A percentile compares a stretch with the other conserved stretches of the same genome.
phyloP scores from a whole-genome alignment of 306 rosid species.

The Quercus gilva region DNA sequence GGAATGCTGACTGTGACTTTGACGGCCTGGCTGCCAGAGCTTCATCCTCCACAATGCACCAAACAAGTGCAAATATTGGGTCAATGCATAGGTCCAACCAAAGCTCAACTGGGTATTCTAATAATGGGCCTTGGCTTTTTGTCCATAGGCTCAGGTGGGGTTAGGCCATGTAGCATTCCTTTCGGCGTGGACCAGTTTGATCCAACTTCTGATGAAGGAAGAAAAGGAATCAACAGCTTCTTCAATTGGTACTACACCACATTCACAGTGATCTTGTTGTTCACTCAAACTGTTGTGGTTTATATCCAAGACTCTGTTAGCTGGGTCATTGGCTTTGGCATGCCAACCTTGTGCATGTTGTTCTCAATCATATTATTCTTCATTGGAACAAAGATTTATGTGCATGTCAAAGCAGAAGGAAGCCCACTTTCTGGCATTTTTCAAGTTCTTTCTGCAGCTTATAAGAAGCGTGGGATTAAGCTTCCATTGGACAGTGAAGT shows the following conservation, averaged over 20 bases:
- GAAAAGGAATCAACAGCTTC: constrained; percentile 57
- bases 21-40: constrained; percentile 56
- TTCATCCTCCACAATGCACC: constrained; percentile 63
- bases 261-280: constrained; percentile 29
- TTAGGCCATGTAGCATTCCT: constrained; percentile 84
- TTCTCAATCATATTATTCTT: constrained; percentile 52
- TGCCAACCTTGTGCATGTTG: constrained; percentile 54
- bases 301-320: constrained; percentile 73
- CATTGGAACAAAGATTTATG: constrained; percentile 43
- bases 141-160: constrained; percentile 64
- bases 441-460: constrained; percentile 61
- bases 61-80: constrained; percentile 13
- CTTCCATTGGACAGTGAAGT: constrained; percentile 24
- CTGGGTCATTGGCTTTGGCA: constrained; percentile 78
- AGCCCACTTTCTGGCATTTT: constrained; percentile 50
- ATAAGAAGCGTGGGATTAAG: constrained; percentile 46
- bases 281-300: constrained; percentile 52
- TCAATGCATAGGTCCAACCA: constrained; percentile 45
- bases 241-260: constrained; percentile 72
- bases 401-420: constrained; percentile 50
- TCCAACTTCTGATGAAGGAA: constrained; percentile 53
- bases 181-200: constrained; percentile 87
- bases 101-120: constrained; percentile 34
- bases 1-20: constrained; percentile 69
- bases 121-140: constrained; percentile 46